Evolutionary conservation across 192 early-diverging fungal genomes (phyloP).

Genomic region (Oehlia diaphana): DNA sequence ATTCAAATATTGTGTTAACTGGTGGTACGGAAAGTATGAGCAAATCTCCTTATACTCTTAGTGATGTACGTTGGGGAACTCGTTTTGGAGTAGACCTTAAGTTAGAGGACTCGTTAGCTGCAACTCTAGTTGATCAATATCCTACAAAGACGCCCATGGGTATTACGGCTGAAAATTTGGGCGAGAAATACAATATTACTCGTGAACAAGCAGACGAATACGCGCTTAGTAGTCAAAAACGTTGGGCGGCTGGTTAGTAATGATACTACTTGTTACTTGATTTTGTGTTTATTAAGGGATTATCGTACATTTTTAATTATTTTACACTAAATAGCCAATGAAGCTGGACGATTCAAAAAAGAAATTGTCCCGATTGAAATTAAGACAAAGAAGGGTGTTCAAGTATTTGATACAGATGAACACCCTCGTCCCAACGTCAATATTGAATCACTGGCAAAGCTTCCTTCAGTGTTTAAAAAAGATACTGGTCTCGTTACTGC

Average conservation of each 20-base stretch:
- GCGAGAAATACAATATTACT: constrained; percentile 77
- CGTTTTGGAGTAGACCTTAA: constrained; percentile 86
- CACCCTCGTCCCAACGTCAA: constrained; percentile 88
- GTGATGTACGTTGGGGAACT: constrained; percentile 81
- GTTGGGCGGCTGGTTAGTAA: constrained; percentile 72
- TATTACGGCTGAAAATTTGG: constrained; percentile 93
- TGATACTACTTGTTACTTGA: background rate
- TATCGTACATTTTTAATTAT: background rate
- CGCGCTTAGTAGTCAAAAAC: constrained; percentile 81
- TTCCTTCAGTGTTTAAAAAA: constrained; percentile 87
- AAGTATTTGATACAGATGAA: constrained; percentile 79
- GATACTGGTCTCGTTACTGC: constrained; percentile 86
- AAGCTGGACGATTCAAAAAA: constrained; percentile 70
- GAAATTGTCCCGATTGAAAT: constrained; percentile 87
- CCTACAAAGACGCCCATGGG: constrained; percentile 86
- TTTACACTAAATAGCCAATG: constrained; percentile 50
- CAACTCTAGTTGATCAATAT: constrained; percentile 83
- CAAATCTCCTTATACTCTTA: constrained; percentile 84
- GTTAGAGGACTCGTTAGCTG: constrained; percentile 87
- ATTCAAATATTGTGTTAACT: constrained; percentile 81
- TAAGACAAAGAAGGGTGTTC: constrained; percentile 73
- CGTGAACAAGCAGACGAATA: constrained; percentile 83
- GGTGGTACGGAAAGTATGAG: constrained; percentile 96
- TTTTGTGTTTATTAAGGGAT: background rate
- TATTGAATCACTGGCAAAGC: constrained; percentile 73